Conservation (phyloP, 768 basidiomycete species). For the Rhizopogon vesiculosus region DNA sequence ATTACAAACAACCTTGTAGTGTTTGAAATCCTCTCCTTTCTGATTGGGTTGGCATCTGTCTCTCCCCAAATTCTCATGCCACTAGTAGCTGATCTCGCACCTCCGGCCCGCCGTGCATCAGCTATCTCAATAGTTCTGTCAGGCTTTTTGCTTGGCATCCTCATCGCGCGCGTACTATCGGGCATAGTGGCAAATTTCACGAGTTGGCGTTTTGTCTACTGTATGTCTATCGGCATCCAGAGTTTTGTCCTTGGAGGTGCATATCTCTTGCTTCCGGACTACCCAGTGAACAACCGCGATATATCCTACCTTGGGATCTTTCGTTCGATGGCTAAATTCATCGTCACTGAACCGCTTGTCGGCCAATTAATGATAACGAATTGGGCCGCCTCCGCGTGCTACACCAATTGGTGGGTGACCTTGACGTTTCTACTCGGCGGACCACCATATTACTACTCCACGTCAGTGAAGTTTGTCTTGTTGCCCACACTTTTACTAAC, state of each 20-base stretch:
- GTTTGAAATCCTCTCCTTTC: slow-evolving; percentile 30
- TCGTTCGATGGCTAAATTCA: slow-evolving; percentile 34
- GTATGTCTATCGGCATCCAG: slow-evolving; percentile 34
- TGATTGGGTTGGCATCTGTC: slow-evolving; percentile 36
- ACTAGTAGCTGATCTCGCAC: slow-evolving; percentile 40
- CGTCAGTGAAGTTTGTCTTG: slow-evolving; percentile 13
- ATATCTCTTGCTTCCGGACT: slow-evolving; percentile 36
- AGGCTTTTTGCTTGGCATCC: slow-evolving; percentile 23
- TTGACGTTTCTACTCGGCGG: slow-evolving; percentile 43
- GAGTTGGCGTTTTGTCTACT: slow-evolving; percentile 37
- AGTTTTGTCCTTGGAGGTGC: slow-evolving; percentile 20
- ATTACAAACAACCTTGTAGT: slow-evolving; percentile 26
- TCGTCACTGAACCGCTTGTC: slow-evolving; percentile 37
- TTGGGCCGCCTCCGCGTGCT: slow-evolving; percentile 25
- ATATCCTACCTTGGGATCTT: slow-evolving; percentile 32
- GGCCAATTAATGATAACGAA: slow-evolving; percentile 28
- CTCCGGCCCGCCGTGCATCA: slow-evolving; percentile 16
- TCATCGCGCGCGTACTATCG: slow-evolving; percentile 26
- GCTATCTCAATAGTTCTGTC: slow-evolving; percentile 30
- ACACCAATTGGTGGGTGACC: slow-evolving; percentile 34
- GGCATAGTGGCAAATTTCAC: slow-evolving; percentile 39
- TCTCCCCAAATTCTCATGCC: slow-evolving; percentile 36
- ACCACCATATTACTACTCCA: slow-evolving; percentile 34
- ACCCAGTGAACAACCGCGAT: slow-evolving; percentile 33
- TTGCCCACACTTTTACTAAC: not conserved